phyloP scores from a whole-genome alignment of 2,329 filamentous ascomycete genomes.

The Thelonectria blattea region DNA sequence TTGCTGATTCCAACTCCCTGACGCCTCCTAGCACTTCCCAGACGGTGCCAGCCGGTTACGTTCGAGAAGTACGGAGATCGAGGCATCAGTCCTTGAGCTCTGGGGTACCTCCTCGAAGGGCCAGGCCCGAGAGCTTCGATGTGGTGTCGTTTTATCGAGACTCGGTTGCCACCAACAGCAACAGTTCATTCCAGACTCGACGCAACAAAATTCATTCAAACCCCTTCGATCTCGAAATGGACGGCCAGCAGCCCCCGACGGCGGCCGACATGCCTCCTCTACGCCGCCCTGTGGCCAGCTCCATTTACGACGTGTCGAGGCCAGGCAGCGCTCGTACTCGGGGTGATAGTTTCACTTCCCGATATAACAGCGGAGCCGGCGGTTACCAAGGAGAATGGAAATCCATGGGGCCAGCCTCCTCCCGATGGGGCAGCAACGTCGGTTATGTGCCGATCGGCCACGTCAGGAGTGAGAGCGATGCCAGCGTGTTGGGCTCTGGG shows the following conservation, averaged over 20 bases:
- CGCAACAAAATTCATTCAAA: constrained; percentile 67
- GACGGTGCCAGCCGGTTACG: constrained; percentile 50
- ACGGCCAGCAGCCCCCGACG: constrained; percentile 31
- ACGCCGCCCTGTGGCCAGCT: constrained; percentile 32
- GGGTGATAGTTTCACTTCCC: constrained; percentile 45
- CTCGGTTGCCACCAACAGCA: constrained; percentile 45
- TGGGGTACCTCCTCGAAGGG: constrained; percentile 35
- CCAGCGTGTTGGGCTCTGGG: neutral
- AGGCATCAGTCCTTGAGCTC: constrained; percentile 53
- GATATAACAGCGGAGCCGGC: constrained; percentile 55
- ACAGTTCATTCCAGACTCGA: constrained; percentile 51
- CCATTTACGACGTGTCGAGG: constrained; percentile 38
- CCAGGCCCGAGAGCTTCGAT: constrained; percentile 38
- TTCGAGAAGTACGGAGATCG: constrained; percentile 55
- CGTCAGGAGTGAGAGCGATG: constrained; percentile 13
- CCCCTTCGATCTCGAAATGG: constrained; percentile 67
- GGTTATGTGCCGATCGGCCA: constrained; percentile 19
- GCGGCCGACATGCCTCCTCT: constrained; percentile 31
- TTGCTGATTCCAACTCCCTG: constrained; percentile 57
- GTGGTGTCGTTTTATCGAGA: constrained; percentile 49
- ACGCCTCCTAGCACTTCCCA: constrained; percentile 31
- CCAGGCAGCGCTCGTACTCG: constrained; percentile 56
- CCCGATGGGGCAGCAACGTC: constrained; percentile 16
- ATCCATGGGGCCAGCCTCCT: constrained; percentile 6
- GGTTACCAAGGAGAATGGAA: constrained; percentile 5